Base-by-base conservation (phyloP, 2,329 filamentous ascomycete genomes). In the Aspergillus flavus region DNA sequence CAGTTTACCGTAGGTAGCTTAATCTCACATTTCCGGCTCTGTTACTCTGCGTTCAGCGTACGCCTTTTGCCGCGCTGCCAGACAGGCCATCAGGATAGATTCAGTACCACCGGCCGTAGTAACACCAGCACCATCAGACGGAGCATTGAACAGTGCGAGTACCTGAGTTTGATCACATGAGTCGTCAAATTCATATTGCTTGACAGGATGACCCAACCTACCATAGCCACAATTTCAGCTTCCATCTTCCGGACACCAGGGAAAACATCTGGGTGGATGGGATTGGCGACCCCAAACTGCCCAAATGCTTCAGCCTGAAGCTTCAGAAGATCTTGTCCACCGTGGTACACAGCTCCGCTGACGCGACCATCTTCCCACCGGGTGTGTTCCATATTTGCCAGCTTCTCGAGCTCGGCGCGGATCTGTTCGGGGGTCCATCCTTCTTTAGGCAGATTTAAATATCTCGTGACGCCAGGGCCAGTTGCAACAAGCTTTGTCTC, bases 171-270 rank as follows among this genome's bases (percentile, higher is more conserved):
- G 48, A 19, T n/a, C 55, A 62, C 50, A 66, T 63, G n/a, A 66
- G 54, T 30, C 48, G 53, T 23, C 12, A 28, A 19, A 12, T n/a
- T 9, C 30, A n/a, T 6, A 26, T 57, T 30, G 32, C n/a, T 21
- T 4, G 11, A 50, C 1, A 11, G 3, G 34, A 32, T 36, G 21
- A 43, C 12, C 32, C 45, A n/a, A 61, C 75, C 55, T 76, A 96
- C 93, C 94, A 99, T 99, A 68, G 94, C 91, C 58, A 99, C 95
- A 65, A 99, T 84, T 82, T 99, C 95, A 52, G 95, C 94, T 83
- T 99, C 95, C 95, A 99, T 99, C 86, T 99, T 99, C 72, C 95
- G 86, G 58, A 99, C 94, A 32, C 94, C 95, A 19, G 95, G 95
- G 81, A 99, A 99, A 50, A 99, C 94, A 80, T 99, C 95, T 7